A percentile compares a stretch with the other conserved stretches of the same genome.
Evolutionary conservation across 2,329 filamentous ascomycete species (phyloP).

Genomic region (Aspergillus thermomutatus): DNA sequence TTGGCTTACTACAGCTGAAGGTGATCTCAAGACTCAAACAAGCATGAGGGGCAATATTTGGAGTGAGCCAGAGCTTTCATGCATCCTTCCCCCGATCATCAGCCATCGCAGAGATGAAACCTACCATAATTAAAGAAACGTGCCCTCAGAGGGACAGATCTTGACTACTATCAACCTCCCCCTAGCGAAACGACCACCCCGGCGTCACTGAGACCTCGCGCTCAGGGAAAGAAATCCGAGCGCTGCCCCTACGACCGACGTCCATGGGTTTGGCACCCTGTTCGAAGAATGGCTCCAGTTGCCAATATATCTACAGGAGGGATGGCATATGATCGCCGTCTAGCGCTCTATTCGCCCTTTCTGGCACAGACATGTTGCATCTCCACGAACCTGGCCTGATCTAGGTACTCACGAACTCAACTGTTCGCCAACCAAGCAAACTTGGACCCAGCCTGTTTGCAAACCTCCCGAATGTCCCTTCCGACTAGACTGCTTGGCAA

Average conservation of each 20-base stretch:
- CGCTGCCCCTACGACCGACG: too few species aligned
- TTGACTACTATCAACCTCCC: too few species aligned
- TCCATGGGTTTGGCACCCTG: not conserved
- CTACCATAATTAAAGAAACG: too few species aligned
- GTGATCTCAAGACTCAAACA: not conserved
- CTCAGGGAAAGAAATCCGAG: too few species aligned
- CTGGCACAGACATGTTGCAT: too few species aligned
- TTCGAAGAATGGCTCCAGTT: not conserved
- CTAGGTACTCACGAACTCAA: not conserved
- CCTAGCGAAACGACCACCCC: too few species aligned
- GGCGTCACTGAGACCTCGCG: too few species aligned
- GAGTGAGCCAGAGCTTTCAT: not conserved
- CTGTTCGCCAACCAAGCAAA: not conserved
- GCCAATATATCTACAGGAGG: not conserved
- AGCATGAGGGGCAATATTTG: not conserved
- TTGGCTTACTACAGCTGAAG: not conserved
- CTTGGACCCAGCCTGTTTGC: not conserved
- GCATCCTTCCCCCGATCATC: not conserved
- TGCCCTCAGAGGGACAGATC: too few species aligned
- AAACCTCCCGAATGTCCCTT: not conserved
- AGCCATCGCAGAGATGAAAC: not conserved
- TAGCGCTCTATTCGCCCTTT: too few species aligned
- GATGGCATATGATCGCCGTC: not conserved
- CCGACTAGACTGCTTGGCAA: not conserved
- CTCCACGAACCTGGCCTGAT: not conserved